Percentiles rank a stretch among this genome's conserved stretches.
Conservation (phyloP, 1,139 yeast species). For the Taiozyma sp. region DNA sequence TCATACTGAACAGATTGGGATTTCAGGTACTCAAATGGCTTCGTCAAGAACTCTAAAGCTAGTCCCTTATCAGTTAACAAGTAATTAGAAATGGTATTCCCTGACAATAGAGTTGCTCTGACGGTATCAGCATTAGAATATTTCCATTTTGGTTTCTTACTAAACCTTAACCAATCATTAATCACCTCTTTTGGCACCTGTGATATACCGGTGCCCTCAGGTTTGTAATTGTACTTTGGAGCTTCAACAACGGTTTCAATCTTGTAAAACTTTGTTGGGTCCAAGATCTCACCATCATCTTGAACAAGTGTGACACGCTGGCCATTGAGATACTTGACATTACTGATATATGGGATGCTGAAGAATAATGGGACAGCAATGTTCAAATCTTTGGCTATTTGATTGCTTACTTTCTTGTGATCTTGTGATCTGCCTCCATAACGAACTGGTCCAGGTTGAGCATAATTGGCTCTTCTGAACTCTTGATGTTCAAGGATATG, state of each 20-base stretch:
- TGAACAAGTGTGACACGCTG: conserved; percentile 4
- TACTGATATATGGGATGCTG: conserved; percentile 11
- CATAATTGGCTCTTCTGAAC: conserved; percentile 2
- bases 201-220: background rate
- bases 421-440: conserved; percentile 4
- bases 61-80: conserved; percentile 4
- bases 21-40: background rate
- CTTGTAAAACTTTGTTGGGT: conserved; percentile 1
- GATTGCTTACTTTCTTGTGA: conserved; percentile 4
- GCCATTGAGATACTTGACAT: background rate
- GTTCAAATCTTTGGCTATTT: conserved; percentile 2
- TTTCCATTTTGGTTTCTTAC: background rate
- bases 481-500: conserved; percentile 15
- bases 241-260: background rate
- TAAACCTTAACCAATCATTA: background rate
- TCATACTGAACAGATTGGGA: background rate
- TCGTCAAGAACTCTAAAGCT: conserved; percentile 6
- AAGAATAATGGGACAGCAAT: conserved; percentile 10
- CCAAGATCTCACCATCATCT: conserved; percentile 6
- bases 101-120: conserved; percentile 12
- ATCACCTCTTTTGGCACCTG: background rate
- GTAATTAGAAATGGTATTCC: conserved; percentile 3
- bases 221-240: background rate
- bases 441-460: conserved; percentile 7
- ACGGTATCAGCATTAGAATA: conserved; percentile 14